These are phyloP conservation scores for Eucalyptus regnans DNA, from an alignment of 345 rosid genomes.

Conservation along the genomic window DNA sequence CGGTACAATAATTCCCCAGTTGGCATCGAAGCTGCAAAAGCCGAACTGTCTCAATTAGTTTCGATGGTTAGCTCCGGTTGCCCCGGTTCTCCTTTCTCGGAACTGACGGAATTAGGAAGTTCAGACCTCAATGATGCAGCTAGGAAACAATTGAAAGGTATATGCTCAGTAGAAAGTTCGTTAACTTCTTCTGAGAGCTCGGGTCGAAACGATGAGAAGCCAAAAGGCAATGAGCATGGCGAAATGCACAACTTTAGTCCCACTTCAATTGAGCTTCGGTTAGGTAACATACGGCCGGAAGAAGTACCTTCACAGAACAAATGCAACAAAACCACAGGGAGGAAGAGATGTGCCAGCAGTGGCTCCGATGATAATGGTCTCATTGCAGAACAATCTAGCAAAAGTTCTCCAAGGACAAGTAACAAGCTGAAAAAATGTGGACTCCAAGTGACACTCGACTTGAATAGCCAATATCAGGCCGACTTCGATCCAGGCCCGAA, in stretches of 20 bases:
- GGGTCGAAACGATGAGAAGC: slow-evolving; percentile 22
- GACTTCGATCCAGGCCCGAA: slow-evolving; percentile 21
- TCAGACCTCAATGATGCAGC: slow-evolving; percentile 16
- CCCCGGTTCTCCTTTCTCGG: slow-evolving; percentile 52
- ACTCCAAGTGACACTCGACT: slow-evolving; percentile 22
- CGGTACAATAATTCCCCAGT: slow-evolving; percentile 52
- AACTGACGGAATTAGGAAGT: slow-evolving; percentile 37
- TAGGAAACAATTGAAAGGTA: slow-evolving; percentile 12
- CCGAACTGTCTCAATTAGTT: slow-evolving; percentile 59
- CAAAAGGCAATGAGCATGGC: slow-evolving; percentile 3
- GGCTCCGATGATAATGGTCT: slow-evolving; percentile 14
- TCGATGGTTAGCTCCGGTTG: slow-evolving; percentile 53
- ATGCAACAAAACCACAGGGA: slow-evolving; percentile 1
- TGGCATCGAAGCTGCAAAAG: slow-evolving; percentile 54
- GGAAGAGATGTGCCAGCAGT: slow-evolving; percentile 35
- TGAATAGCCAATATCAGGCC: slow-evolving; percentile 34
- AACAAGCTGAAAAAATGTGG: slow-evolving; percentile 18
- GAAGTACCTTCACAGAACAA: background rate
- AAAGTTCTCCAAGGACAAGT: background rate
- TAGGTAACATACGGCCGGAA: slow-evolving; percentile 42
- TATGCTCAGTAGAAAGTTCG: slow-evolving; percentile 76
- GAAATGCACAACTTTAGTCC: slow-evolving; percentile 1
- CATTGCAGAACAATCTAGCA: background rate
- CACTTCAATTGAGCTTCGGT: slow-evolving; percentile 35
- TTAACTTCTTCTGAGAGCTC: slow-evolving; percentile 80